Evolutionary conservation across 169 alveolate species (phyloP).

Genomic region (Eimeria praecox): DNA sequence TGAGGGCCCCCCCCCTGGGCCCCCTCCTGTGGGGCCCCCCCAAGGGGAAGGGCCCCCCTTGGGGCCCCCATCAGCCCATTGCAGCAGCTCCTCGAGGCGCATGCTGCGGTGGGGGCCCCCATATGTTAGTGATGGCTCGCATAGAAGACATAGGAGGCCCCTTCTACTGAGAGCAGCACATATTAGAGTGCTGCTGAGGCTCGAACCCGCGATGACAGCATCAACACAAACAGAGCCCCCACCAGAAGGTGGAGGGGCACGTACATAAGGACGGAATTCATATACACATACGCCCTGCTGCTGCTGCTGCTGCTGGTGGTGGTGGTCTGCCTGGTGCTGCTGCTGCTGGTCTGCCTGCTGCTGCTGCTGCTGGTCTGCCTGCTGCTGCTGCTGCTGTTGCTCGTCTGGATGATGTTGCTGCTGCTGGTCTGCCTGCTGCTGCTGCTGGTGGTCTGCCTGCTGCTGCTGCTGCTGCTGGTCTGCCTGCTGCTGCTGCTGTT

Average conservation of each 20-base stretch:
- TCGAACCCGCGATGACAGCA: conserved; percentile 9
- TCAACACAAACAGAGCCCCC: conserved; percentile 52
- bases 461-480: background rate
- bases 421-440: background rate
- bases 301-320: background rate
- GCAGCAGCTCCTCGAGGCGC: conserved; percentile 62
- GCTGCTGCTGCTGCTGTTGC: background rate
- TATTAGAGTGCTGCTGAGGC: conserved; percentile 42
- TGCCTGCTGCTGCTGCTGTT: background rate
- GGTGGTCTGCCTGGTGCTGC: background rate
- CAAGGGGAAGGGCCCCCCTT: background rate
- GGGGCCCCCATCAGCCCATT: conserved; percentile 56
- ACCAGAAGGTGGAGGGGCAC: conserved; percentile 45
- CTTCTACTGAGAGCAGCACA: conserved; percentile 62
- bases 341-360: background rate
- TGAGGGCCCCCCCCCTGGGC: background rate
- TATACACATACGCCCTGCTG: background rate
- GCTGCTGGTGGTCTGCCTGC: background rate
- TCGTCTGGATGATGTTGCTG: background rate
- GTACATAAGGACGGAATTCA: conserved; percentile 11
- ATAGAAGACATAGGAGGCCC: conserved; percentile 54
- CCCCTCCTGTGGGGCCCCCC: background rate
- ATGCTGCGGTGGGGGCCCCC: conserved; percentile 75
- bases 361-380: background rate
- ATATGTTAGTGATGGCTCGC: conserved; percentile 36